phyloP scores from a whole-genome alignment of 2,329 filamentous ascomycete genomes.

The Rhinocladiella mackenziei region DNA sequence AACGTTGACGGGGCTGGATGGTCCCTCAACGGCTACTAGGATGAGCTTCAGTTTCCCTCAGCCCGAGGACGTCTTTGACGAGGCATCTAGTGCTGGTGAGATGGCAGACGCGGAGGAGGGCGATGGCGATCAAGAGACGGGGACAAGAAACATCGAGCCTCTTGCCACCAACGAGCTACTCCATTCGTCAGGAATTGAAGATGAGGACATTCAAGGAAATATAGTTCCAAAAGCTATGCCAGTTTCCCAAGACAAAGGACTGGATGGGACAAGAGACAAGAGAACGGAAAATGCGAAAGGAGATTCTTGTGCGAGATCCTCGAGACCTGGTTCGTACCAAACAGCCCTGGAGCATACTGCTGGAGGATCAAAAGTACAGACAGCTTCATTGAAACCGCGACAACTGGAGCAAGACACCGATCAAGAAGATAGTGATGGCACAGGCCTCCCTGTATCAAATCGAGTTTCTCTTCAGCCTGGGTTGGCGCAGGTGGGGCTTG shows the following conservation, averaged over 20 bases:
- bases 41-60: constrained; percentile 35
- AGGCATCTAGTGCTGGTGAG: constrained; percentile 12
- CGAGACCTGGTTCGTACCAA: constrained; percentile 10
- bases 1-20: constrained; percentile 32
- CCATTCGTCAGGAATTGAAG: constrained; percentile 12
- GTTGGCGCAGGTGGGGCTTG: constrained; percentile 15
- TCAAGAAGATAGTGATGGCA: constrained; percentile 2
- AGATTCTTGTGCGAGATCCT: constrained; percentile 8
- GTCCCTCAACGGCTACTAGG: constrained; percentile 30
- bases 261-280: constrained; percentile 9
- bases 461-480: constrained; percentile 9
- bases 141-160: constrained; percentile 24
- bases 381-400: constrained; percentile 5
- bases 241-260: constrained; percentile 12
- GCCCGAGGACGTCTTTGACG: constrained; percentile 33
- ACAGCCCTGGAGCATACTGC: constrained; percentile 14
- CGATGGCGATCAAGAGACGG: constrained; percentile 11
- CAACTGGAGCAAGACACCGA: constrained; percentile 9
- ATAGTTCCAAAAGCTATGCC: constrained; percentile 11
- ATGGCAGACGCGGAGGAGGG: constrained; percentile 15
- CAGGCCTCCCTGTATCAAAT: background rate
- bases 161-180: constrained; percentile 23
- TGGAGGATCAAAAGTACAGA: constrained; percentile 2
- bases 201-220: constrained; percentile 3
- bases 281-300: background rate